Base-by-base conservation (phyloP, 805 yeast species). In the Clavispora asparagi region DNA sequence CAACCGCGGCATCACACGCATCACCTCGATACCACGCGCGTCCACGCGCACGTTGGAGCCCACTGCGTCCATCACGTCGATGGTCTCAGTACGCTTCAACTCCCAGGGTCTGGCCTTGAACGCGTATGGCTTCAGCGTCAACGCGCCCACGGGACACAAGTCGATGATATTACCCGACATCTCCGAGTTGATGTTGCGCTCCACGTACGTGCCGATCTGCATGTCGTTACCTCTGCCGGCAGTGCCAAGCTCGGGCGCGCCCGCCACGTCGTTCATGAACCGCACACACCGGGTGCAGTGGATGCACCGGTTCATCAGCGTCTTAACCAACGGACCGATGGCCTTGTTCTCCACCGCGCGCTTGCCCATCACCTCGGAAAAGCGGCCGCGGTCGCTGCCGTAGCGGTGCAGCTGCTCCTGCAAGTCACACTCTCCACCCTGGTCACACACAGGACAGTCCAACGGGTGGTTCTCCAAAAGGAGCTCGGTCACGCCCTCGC, bases 71-170 rank as follows among this genome's bases (percentile, higher is more conserved):
- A 82, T 67, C 12, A 87, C 94, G 65, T 87, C 96, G 57, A 87
- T 78, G 43, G 92, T 77, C 67, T 87, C 96, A 41, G 95, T 87
- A 74, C 87, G 82, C 73, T 87, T 87, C 64, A 88, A 78, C 69
- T 87, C 96, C 96, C 96, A 87, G 28, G 96, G 95, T 63, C 96
- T 79, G 13, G 95, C 95, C 62, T 81, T 82, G 77, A 87, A 87
- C n/a, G 96, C 90, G 59, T 87, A 87, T 25, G 96, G 96, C 68
- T 88, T 88, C 27, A 88, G 81, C 31, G 96, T 88, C 58, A 87
- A 79, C 1, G 96, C 96, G 58, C 96, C 96, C 52, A 87, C 96
- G 17, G 96, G 96, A 71, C 96, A 87, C 56, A 87, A 76, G 65
- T 87, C 96, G 54, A 88, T 80, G 54, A 87, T 82, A 71, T 87